phyloP scores from a whole-genome alignment of 2,329 filamentous ascomycete species.

The Pseudopithomyces chartarum region DNA sequence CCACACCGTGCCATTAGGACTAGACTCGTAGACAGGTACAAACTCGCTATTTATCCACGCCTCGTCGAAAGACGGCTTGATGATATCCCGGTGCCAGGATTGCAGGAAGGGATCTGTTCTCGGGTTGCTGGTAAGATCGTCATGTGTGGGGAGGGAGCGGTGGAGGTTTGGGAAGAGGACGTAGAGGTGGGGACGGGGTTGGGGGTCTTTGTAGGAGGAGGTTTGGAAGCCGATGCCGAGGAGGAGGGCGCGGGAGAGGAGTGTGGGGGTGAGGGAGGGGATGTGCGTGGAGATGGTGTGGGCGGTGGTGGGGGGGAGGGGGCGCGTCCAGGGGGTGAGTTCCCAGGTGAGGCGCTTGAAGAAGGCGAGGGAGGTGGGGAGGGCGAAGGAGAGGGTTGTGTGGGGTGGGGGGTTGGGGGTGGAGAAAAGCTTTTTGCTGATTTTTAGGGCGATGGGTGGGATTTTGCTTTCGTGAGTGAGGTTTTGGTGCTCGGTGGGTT shows the following conservation, averaged over 20 bases:
- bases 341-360: constrained; percentile 27
- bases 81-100: constrained; percentile 25
- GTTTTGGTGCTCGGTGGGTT: background rate
- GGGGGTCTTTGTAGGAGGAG: background rate
- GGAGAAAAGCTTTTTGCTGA: too few relatives aligned
- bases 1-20: background rate
- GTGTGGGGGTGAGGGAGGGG: background rate
- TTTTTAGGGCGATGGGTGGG: background rate
- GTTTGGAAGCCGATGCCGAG: constrained; percentile 15
- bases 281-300: constrained; percentile 11
- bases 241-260: constrained; percentile 11
- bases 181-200: constrained; percentile 14
- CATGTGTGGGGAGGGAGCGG: background rate
- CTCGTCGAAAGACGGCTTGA: constrained; percentile 24
- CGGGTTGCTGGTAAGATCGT: too few relatives aligned
- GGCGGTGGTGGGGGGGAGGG: background rate
- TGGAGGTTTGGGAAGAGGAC: constrained; percentile 24
- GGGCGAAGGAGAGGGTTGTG: constrained; percentile 18
- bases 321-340: constrained; percentile 22
- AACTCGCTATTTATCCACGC: constrained; percentile 21
- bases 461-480: constrained; percentile 1
- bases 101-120: constrained; percentile 13
- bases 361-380: constrained; percentile 22
- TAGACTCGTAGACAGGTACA: background rate
- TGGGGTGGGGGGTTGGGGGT: background rate